These are phyloP conservation scores for Picochlorum costavermella DNA, from an alignment of 139 green algal genomes.

Conservation along the genomic window DNA sequence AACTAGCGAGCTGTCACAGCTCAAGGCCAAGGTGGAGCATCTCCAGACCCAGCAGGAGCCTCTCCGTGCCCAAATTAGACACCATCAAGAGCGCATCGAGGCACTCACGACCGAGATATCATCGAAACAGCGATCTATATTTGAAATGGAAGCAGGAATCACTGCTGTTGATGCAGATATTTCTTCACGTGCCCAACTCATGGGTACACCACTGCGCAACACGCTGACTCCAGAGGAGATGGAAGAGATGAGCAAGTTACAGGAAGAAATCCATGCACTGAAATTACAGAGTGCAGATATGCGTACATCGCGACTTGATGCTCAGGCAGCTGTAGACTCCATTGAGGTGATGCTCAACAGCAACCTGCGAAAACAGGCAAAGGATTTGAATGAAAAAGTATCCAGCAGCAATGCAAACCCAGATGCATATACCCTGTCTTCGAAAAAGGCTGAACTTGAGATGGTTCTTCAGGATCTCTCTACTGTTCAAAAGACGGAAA, in stretches of 20 bases:
- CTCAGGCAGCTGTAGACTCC: conserved; percentile 22
- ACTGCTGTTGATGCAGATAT: conserved; percentile 27
- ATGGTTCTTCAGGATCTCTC: not conserved
- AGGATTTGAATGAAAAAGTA: conserved; percentile 41
- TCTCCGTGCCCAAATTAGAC: conserved; percentile 23
- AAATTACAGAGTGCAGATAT: conserved; percentile 27
- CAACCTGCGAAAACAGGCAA: conserved; percentile 46
- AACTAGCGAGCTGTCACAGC: conserved; percentile 16
- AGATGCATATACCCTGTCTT: conserved; percentile 25
- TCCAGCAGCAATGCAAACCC: conserved; percentile 16
- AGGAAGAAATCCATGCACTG: conserved; percentile 24
- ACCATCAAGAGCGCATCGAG: conserved; percentile 6
- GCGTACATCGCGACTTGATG: conserved; percentile 25
- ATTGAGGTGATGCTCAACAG: conserved; percentile 34
- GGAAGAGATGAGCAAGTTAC: conserved; percentile 45
- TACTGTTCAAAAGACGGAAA: conserved; percentile 13
- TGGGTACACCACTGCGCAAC: conserved; percentile 47
- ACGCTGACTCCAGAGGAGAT: conserved; percentile 56
- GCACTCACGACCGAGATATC: not conserved
- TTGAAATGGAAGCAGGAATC: conserved; percentile 6
- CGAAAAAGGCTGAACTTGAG: conserved; percentile 13
- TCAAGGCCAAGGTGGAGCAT: conserved; percentile 26
- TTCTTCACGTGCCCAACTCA: conserved; percentile 33
- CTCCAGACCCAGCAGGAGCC: conserved; percentile 9
- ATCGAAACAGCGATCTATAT: not conserved